Evolutionary conservation across 108 stramenopile species (phyloP).

Genomic region (Chaetoceros tenuissimus): DNA sequence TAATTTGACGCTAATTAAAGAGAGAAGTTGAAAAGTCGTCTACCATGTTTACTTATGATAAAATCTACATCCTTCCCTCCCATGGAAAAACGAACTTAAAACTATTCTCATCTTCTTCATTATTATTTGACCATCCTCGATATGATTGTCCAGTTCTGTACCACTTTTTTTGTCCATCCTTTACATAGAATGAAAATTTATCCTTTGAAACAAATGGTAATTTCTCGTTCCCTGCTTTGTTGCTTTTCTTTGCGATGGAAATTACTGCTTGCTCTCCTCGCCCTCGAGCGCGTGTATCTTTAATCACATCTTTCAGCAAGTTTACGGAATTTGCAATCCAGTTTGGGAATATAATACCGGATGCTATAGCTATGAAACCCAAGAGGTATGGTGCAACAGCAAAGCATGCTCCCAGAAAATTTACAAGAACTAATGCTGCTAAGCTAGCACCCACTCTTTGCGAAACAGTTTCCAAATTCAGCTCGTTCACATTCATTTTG

Average conservation of each 20-base stretch:
- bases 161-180: constrained; percentile 26
- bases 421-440: constrained; percentile 20
- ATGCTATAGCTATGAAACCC: constrained; percentile 12
- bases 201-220: constrained; percentile 9
- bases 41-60: too few species aligned
- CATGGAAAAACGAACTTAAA: too few species aligned
- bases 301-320: constrained; percentile 6
- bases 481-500: constrained; percentile 16
- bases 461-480: constrained; percentile 5
- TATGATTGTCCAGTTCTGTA: constrained; percentile 25
- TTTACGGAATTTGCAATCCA: constrained; percentile 27
- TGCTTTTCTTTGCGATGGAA: not conserved
- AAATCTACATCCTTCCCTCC: too few species aligned
- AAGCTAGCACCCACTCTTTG: constrained; percentile 23
- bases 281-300: constrained; percentile 26
- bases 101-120: too few species aligned
- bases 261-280: constrained; percentile 7
- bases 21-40: too few species aligned
- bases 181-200: constrained; percentile 16
- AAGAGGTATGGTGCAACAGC: constrained; percentile 30
- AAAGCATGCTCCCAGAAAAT: constrained; percentile 40
- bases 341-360: constrained; percentile 35
- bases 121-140: not conserved
- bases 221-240: not conserved
- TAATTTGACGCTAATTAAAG: too few species aligned